Conservation (phyloP, 2,329 filamentous ascomycete genomes). For the Escovopsis sp. region DNA sequence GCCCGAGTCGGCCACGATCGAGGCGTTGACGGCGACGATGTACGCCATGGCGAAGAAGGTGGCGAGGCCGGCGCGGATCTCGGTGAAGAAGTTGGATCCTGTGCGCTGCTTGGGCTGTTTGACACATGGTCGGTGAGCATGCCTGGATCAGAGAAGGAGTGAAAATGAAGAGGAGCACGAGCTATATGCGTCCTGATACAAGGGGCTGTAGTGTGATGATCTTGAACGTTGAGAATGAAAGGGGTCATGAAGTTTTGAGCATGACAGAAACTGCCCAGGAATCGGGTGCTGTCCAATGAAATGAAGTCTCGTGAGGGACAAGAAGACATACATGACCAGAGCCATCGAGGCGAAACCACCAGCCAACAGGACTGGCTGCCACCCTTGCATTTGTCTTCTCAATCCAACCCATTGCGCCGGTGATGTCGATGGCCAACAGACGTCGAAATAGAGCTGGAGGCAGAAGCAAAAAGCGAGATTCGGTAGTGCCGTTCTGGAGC, state of each 20-base stretch:
- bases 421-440: neutral
- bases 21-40: slow-evolving; percentile 39
- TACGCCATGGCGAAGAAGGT: slow-evolving; percentile 57
- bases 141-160: neutral
- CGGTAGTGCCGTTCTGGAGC: too few species aligned
- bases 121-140: neutral
- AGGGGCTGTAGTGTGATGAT: neutral
- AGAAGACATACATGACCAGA: slow-evolving; percentile 57
- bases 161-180: neutral
- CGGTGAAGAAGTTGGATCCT: slow-evolving; percentile 66
- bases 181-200: neutral
- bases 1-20: slow-evolving; percentile 46
- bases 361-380: slow-evolving; percentile 50
- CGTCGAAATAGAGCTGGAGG: neutral
- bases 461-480: neutral
- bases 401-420: slow-evolving; percentile 30
- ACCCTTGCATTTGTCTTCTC: slow-evolving; percentile 40
- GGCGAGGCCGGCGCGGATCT: slow-evolving; percentile 68
- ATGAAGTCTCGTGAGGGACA: neutral
- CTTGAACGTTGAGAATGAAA: neutral
- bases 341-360: slow-evolving; percentile 68
- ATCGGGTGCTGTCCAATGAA: neutral
- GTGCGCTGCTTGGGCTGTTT: slow-evolving; percentile 52
- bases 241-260: neutral
- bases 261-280: neutral